phyloP scores from a whole-genome alignment of 2,329 filamentous ascomycete genomes.

The Cladosporium sp. region DNA sequence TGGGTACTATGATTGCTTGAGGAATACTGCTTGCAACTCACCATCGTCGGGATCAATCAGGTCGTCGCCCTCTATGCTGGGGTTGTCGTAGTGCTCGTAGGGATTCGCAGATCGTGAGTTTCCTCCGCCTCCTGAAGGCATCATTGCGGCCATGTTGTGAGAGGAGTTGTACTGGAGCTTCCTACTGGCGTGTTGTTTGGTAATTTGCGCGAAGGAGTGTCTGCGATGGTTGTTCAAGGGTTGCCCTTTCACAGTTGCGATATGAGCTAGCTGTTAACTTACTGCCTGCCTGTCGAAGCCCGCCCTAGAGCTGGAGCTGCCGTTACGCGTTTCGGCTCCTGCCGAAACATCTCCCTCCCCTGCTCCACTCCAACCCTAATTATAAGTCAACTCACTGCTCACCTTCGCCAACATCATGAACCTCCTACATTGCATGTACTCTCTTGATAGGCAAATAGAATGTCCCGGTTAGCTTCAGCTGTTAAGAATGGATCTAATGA shows the following conservation, averaged over 20 bases:
- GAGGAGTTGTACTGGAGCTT: no score
- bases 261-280: slow-evolving; percentile 1
- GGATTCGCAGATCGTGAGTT: slow-evolving; percentile 32
- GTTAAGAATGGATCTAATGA: no score
- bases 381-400: no score
- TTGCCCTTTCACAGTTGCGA: not conserved
- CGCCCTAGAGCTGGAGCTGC: no score
- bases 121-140: slow-evolving; percentile 40
- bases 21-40: slow-evolving; percentile 26
- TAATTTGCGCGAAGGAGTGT: not conserved
- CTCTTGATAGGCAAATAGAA: no score
- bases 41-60: slow-evolving; percentile 56
- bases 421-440: no score
- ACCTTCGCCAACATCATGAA: no score
- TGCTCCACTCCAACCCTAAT: no score
- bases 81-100: slow-evolving; percentile 46
- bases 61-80: slow-evolving; percentile 51
- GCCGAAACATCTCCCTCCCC: no score
- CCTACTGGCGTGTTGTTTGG: not conserved
- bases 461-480: no score
- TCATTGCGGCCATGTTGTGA: slow-evolving; percentile 45
- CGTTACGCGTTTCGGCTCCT: not conserved
- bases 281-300: not conserved
- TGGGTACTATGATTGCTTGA: not conserved
- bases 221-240: not conserved